These are phyloP conservation scores for Rugiboletus extremiorientalis DNA, from an alignment of 1,284 basidiomycete species.

Conservation along the genomic window DNA sequence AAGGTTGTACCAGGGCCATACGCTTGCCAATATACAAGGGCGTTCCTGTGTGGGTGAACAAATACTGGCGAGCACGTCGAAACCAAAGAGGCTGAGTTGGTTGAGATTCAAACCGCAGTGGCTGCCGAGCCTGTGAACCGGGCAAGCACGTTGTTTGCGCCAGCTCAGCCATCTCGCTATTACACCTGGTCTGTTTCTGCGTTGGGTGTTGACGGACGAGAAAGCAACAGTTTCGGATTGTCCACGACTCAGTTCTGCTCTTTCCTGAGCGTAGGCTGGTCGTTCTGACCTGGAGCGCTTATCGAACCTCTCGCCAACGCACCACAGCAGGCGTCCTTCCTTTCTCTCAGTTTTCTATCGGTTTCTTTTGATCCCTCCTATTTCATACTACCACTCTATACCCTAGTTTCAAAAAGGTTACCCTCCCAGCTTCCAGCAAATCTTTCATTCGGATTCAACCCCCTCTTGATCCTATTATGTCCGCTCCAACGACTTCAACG, in stretches of 20 bases:
- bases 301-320: conserved; percentile 38
- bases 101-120: conserved; percentile 18
- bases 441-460: conserved; percentile 15
- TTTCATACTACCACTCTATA: conserved; percentile 28
- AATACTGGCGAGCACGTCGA: no score
- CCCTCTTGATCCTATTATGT: conserved; percentile 37
- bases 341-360: conserved; percentile 29
- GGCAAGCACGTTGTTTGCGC: conserved; percentile 21
- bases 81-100: background rate
- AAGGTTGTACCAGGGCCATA: no score
- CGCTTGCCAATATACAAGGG: no score
- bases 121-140: conserved; percentile 30
- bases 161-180: conserved; percentile 13
- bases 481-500: conserved; percentile 46
- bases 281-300: conserved; percentile 35
- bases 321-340: conserved; percentile 45
- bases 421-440: conserved; percentile 24
- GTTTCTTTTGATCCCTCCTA: conserved; percentile 28
- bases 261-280: conserved; percentile 32
- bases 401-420: conserved; percentile 23
- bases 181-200: conserved; percentile 25
- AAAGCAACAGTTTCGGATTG: conserved; percentile 28
- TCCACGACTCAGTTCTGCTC: conserved; percentile 29
- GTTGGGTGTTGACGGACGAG: conserved; percentile 38
- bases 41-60: no score